Evolutionary conservation across 2,329 filamentous ascomycete species (phyloP), one percentile per base, ranked within the genome.

Genomic region (Coniella vitis): DNA sequence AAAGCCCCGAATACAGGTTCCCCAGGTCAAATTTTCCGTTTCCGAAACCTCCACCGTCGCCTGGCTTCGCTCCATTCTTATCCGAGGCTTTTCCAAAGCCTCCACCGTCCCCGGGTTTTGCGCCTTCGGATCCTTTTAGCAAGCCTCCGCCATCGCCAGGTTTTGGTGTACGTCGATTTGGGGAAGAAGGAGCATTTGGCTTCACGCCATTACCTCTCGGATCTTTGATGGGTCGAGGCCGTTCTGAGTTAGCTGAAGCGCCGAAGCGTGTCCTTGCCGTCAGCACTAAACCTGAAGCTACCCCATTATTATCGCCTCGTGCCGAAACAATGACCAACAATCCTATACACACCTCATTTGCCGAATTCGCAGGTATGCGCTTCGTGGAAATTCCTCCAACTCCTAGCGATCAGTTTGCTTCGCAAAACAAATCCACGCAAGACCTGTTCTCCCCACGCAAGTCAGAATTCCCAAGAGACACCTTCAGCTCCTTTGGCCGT

Each of bases 271-370:
- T 71, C 25, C 54, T 65, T 9, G 58, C 71, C 19, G 49, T 65
- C 51, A 50, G 62, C n/a, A 59, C 58, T 12, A 57, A 64, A 32
- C 64, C 69, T 1, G 68, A 71, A 13, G 72, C 76, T 10, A 75
- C 81, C 40, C 71, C 80, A 12, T 66, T 87, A 9, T 75, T 88
- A 72, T 89, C 85, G 3, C 86, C 87, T 0, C 77, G 86, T 38
- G 81, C 74, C 1, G 83, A 86, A 58, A 79, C 83, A 14, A 90
- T 90, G 72, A 88, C 83, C 2, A 79, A 75, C 53, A 84, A 86
- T 53, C 79, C 81, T 2, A 72, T 86, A 43, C 78, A 79, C 47
- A 68, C 73, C 31, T 61, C 71, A 7, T 63, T 68, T 40, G 60
- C 64, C 4, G 69, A 67, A 22, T 57, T 73, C 25, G 58, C 69